A percentile compares a stretch with the other conserved stretches of the same genome.
These are phyloP conservation scores for Ceratocystis colombiana DNA, from an alignment of 2,329 filamentous ascomycete genomes.

Conservation along the genomic window DNA sequence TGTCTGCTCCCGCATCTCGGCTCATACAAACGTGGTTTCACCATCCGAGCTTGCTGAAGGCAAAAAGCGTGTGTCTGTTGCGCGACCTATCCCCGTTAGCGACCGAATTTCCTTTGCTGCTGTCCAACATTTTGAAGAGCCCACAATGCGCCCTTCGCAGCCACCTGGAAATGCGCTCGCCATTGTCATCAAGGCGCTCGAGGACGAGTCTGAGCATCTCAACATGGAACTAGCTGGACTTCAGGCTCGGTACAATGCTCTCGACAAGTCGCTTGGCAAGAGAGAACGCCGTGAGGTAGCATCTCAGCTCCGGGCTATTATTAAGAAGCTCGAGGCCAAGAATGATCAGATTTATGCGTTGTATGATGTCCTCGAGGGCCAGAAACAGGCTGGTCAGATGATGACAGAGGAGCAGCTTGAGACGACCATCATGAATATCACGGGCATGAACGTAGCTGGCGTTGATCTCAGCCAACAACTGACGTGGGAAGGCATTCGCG, in stretches of 20 bases:
- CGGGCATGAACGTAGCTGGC: constrained; percentile 36
- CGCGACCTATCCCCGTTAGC: constrained; percentile 57
- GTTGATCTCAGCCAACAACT: constrained; percentile 36
- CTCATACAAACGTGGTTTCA: constrained; percentile 35
- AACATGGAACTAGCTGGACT: constrained; percentile 56
- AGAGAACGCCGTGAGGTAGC: constrained; percentile 53
- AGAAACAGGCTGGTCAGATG: constrained; percentile 54
- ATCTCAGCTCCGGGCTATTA: constrained; percentile 49
- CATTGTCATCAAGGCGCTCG: constrained; percentile 69
- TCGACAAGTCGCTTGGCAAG: constrained; percentile 57
- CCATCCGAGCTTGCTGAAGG: constrained; percentile 34
- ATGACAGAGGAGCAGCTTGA: constrained; percentile 56
- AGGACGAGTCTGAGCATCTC: constrained; percentile 70
- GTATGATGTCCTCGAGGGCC: constrained; percentile 74
- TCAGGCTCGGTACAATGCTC: constrained; percentile 52
- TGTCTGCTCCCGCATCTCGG: constrained; percentile 46
- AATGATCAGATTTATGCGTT: constrained; percentile 71
- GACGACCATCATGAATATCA: constrained; percentile 50
- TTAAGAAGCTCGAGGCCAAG: constrained; percentile 59
- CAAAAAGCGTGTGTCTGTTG: constrained; percentile 52
- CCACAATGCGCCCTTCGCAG: constrained; percentile 56
- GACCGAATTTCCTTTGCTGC: constrained; percentile 36
- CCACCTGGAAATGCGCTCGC: constrained; percentile 63
- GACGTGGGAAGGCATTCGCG: constrained; percentile 37
- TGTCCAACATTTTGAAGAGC: constrained; percentile 35